Conservation (phyloP, 805 yeast genomes). For the Yarrowia sp. region DNA sequence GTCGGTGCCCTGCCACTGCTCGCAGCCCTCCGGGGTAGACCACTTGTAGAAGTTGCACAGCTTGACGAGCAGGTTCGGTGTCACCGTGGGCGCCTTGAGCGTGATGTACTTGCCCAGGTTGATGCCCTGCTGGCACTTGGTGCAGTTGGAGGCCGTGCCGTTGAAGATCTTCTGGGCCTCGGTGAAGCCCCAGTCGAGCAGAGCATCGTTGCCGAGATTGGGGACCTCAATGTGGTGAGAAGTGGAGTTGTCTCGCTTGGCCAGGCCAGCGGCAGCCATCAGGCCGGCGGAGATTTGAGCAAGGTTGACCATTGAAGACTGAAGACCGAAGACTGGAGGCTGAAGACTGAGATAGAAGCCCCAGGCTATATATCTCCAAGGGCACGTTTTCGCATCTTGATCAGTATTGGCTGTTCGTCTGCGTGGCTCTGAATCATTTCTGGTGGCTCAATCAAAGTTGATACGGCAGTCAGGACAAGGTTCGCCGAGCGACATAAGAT, state of each 20-base stretch:
- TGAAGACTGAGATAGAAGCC: no score
- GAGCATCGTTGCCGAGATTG: background rate
- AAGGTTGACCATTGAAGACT: background rate
- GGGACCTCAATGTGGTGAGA: background rate
- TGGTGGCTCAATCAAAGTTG: no score
- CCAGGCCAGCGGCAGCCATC: background rate
- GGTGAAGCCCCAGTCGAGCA: background rate
- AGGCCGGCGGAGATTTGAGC: background rate
- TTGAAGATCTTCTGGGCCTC: conserved; percentile 4
- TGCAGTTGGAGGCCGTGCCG: background rate
- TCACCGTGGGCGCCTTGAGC: background rate
- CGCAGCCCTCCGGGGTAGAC: background rate
- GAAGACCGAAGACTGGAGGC: no score
- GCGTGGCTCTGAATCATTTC: no score
- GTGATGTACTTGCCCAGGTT: background rate
- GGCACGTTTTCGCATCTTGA: no score
- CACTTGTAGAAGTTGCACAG: conserved; percentile 1
- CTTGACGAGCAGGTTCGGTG: background rate
- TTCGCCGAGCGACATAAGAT: background rate
- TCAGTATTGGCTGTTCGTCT: no score
- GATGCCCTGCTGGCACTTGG: conserved; percentile 1
- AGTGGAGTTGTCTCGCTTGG: background rate
- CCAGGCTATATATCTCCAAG: no score
- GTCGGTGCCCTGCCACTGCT: background rate
- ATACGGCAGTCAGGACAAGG: background rate